These are phyloP conservation scores for Xylariaceae sp. DNA, from an alignment of 2,329 filamentous ascomycete genomes.

Conservation along the genomic window DNA sequence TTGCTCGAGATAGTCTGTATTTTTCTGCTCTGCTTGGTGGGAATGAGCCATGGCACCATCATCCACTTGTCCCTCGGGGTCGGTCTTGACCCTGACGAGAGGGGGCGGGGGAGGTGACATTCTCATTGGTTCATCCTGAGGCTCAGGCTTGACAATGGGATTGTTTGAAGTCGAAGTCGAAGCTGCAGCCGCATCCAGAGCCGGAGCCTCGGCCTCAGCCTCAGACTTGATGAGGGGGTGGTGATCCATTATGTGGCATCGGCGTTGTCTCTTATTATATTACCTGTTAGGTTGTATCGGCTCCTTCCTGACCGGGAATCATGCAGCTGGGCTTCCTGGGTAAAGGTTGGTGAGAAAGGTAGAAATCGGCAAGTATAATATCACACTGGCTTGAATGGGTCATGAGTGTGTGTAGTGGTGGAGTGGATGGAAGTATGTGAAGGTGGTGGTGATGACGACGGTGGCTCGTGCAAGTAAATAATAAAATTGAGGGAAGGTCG, in stretches of 20 bases:
- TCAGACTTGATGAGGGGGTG: background rate
- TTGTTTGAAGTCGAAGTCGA: background rate
- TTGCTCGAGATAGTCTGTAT: conserved; percentile 23
- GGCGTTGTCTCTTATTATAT: background rate
- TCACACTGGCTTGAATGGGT: too few species aligned
- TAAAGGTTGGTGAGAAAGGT: background rate
- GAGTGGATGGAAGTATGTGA: too few species aligned
- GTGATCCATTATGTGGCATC: background rate
- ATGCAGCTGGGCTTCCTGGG: background rate
- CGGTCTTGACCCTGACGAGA: background rate
- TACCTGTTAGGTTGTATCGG: too few species aligned
- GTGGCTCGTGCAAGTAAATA: background rate
- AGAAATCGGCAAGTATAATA: too few species aligned
- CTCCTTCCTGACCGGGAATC: background rate
- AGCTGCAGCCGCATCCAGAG: too few species aligned
- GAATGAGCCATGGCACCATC: background rate
- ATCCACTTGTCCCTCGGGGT: background rate
- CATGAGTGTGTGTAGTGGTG: too few species aligned
- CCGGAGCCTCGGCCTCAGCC: background rate
- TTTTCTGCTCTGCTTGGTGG: background rate
- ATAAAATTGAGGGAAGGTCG: too few species aligned
- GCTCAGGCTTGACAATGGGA: conserved; percentile 11
- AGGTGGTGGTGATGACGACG: background rate
- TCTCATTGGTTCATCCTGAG: conserved; percentile 1
- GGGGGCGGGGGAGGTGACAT: background rate